Evolutionary conservation across 169 alveolate genomes (phyloP).

Genomic region (Plasmodium sp.): DNA sequence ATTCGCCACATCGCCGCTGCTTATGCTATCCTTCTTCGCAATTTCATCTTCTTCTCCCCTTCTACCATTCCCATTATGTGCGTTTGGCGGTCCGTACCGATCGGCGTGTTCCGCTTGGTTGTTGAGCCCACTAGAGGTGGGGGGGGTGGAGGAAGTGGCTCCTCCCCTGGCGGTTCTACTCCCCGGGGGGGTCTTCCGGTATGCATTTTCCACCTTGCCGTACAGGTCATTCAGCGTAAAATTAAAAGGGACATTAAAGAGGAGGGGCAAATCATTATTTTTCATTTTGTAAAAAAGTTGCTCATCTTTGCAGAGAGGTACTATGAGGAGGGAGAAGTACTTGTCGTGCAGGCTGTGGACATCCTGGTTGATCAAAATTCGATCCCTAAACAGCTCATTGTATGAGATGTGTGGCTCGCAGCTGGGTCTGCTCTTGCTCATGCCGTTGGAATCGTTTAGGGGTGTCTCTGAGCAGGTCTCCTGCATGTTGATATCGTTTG

Average conservation of each 20-base stretch:
- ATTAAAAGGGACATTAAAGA: constrained; percentile 30
- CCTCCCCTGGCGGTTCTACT: background rate
- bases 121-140: background rate
- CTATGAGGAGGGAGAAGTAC: constrained; percentile 22
- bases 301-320: constrained; percentile 45
- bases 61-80: background rate
- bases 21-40: background rate
- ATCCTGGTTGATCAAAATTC: background rate
- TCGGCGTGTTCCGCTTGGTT: background rate
- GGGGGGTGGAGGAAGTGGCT: background rate
- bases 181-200: background rate
- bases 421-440: background rate
- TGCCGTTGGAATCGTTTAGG: background rate
- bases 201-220: constrained; percentile 17
- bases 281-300: constrained; percentile 50
- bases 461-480: background rate
- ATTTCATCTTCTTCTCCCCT: background rate
- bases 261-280: constrained; percentile 46
- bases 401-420: background rate
- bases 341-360: background rate
- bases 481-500: background rate
- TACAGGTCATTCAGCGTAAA: constrained; percentile 9
- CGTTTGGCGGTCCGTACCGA: background rate
- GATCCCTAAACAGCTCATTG: constrained; percentile 1
- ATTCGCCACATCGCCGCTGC: background rate